Base-by-base conservation (phyloP, 176 grass and related monocot species). In the Rhynchospora pubera region DNA sequence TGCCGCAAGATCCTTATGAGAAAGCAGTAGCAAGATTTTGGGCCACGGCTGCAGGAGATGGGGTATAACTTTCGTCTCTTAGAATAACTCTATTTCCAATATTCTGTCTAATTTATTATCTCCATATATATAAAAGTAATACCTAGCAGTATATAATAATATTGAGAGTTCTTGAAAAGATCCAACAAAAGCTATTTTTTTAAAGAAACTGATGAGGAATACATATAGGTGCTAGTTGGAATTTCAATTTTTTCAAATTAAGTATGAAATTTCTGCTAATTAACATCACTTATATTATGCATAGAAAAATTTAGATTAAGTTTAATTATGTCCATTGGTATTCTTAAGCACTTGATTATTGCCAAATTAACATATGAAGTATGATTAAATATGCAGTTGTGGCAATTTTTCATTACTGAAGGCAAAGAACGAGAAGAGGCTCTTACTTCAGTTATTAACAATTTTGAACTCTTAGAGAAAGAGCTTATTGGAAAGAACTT, bases 371-470 rank as follows among this genome's bases (percentile, higher is more conserved):
- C 22, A 30, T 55, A 15, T 47, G 12, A 12, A 23, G 3, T 56
- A 53, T 53, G 0, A 30, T 30, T 3, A 75, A 77, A 77, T 4
- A 51, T 61, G 50, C 23, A 32, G 72, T 32, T 71, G 22, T 87
- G 80, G 81, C 70, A 24, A 22, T 62, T 87, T 69, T 60, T 79
- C 12, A 70, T 10, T 32, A 32, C 80, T 46, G 59, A 67, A 77
- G 57, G 58, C 11, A 83, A 87, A 78, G 86, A 83, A 45, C 86
- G 70, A 70, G 61, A 70, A 81, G 53, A 84, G 76, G 75, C 79
- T 9, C 11, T 65, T 39, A 9, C 55, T 30, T 80, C 71, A 71
- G 50, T 66, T 14, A 84, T 39, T 30, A 51, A 84, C 24, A 84
- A 73, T 53, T 65, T 84, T 44, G 45, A 19, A 47, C 32, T 84